A percentile compares a stretch with the other conserved stretches of the same genome.
Conservation (phyloP, 2,329 filamentous ascomycete species). For the Proliferodiscus dingleyae region DNA sequence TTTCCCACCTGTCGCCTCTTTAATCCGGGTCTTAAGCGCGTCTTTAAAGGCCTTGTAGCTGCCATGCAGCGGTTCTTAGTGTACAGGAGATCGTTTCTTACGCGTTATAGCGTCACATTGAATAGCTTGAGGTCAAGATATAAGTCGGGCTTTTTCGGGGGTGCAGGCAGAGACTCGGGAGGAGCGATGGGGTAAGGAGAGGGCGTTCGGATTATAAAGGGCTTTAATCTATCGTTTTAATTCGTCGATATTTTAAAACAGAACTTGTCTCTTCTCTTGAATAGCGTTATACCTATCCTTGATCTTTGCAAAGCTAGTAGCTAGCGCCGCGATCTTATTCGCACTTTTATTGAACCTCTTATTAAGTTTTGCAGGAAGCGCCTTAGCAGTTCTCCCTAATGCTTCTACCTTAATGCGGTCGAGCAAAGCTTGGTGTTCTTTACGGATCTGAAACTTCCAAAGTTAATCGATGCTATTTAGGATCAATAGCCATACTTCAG, state of each 20-base stretch:
- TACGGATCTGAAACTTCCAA: constrained; percentile 23
- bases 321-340: not conserved
- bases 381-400: constrained; percentile 3
- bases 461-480: constrained; percentile 14
- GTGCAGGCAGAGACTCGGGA: no score
- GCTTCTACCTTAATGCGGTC: constrained; percentile 15
- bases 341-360: constrained; percentile 9
- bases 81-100: no score
- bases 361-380: constrained; percentile 3
- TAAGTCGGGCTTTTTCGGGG: no score
- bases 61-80: no score
- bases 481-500: not conserved
- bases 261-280: not conserved
- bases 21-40: no score
- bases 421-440: constrained; percentile 21
- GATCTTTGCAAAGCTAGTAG: not conserved
- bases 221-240: not conserved
- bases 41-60: no score
- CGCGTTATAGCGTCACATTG: no score
- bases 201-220: not conserved
- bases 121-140: no score
- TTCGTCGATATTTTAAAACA: not conserved
- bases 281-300: not conserved
- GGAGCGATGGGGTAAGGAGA: no score
- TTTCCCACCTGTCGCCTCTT: no score